A percentile compares a stretch with the other conserved stretches of the same genome.
phyloP scores from a whole-genome alignment of 2,329 filamentous ascomycete species.

The Orbilia brochopaga region DNA sequence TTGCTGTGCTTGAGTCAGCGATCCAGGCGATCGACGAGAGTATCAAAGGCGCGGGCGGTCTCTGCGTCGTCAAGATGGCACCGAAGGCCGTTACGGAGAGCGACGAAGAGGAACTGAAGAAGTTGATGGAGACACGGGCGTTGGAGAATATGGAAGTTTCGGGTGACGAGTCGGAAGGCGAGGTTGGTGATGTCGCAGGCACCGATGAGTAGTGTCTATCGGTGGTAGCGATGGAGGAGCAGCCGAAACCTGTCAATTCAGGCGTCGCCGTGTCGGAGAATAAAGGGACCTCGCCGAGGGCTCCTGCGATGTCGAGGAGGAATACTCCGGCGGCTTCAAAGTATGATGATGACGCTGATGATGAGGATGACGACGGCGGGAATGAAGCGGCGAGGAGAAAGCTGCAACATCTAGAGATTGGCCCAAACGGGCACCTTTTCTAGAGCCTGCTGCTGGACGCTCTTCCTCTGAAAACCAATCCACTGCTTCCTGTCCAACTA shows the following conservation, averaged over 20 bases:
- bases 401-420: neutral
- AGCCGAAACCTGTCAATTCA: slow-evolving; percentile 8
- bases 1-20: slow-evolving; percentile 81
- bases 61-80: slow-evolving; percentile 92
- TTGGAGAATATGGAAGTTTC: slow-evolving; percentile 84
- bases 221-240: neutral
- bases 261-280: neutral
- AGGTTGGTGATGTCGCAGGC: slow-evolving; percentile 40
- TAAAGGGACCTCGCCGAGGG: neutral
- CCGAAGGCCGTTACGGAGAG: slow-evolving; percentile 99
- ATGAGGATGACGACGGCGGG: neutral
- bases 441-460: neutral
- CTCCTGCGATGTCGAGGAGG: neutral
- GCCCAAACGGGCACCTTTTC: neutral
- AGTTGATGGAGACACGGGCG: slow-evolving; percentile 94
- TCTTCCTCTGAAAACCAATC: neutral
- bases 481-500: neutral
- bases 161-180: slow-evolving; percentile 84
- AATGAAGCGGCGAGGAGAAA: neutral
- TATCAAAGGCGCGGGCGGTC: slow-evolving; percentile 79
- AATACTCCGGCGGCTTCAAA: neutral
- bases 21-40: slow-evolving; percentile 83
- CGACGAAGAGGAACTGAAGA: slow-evolving; percentile 94
- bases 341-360: neutral
- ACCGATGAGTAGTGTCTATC: slow-evolving; percentile 37